Percentiles rank a stretch among this genome's conserved stretches.
Conservation (phyloP, 192 early-diverging fungal species). For the Coemansia sp. region DNA sequence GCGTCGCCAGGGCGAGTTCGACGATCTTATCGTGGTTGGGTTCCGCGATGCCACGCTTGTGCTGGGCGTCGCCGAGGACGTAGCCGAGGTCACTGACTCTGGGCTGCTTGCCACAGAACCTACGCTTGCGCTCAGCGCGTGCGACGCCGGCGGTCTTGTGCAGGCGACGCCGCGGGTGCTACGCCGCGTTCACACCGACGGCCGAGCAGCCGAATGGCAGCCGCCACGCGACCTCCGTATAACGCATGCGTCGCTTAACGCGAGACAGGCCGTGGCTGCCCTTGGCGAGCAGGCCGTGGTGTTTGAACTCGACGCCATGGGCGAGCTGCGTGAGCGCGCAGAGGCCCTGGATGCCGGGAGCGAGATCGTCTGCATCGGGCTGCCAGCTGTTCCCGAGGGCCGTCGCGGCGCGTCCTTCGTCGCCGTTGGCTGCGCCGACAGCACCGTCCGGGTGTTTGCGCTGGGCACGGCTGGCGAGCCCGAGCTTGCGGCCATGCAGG, state of each 20-base stretch:
- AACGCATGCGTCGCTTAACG: slow-evolving; percentile 74
- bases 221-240: slow-evolving; percentile 72
- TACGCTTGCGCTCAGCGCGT: slow-evolving; percentile 78
- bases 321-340: slow-evolving; percentile 84
- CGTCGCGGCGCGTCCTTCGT: slow-evolving; percentile 71
- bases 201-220: slow-evolving; percentile 91
- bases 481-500: slow-evolving; percentile 75
- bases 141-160: slow-evolving; percentile 83
- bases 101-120: slow-evolving; percentile 81
- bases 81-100: slow-evolving; percentile 87
- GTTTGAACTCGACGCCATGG: slow-evolving; percentile 82
- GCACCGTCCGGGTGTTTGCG: slow-evolving; percentile 84
- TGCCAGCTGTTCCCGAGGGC: slow-evolving; percentile 77
- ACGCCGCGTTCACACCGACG: slow-evolving; percentile 82
- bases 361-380: slow-evolving; percentile 69
- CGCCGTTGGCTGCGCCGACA: slow-evolving; percentile 89
- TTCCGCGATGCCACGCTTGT: slow-evolving; percentile 92
- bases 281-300: slow-evolving; percentile 80
- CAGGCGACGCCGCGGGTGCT: slow-evolving; percentile 91
- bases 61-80: slow-evolving; percentile 86
- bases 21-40: slow-evolving; percentile 88
- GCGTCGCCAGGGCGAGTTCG: slow-evolving; percentile 56
- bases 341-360: slow-evolving; percentile 70
- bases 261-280: slow-evolving; percentile 79
- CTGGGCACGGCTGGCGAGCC: slow-evolving; percentile 73